Percentiles rank a stretch among this genome's conserved stretches.
phyloP scores from a whole-genome alignment of 257 asterid genomes.

The Salvia miltiorrhiza region DNA sequence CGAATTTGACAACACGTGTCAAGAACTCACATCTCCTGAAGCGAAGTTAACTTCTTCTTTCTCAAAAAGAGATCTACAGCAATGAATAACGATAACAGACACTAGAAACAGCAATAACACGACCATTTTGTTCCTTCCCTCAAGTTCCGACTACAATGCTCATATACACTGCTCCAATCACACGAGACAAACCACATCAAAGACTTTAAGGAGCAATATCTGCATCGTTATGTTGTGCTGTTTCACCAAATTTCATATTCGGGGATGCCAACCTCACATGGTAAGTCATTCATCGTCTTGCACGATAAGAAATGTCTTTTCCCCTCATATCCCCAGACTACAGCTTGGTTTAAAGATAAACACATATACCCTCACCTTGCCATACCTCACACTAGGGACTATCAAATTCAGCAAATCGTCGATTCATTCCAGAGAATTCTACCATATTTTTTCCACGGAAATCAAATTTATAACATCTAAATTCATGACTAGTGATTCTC shows the following conservation, averaged over 20 bases:
- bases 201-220: not conserved
- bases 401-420: not conserved
- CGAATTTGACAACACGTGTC: constrained; percentile 7
- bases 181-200: constrained; percentile 1
- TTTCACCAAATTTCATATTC: not conserved
- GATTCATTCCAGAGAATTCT: not conserved
- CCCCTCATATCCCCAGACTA: not conserved
- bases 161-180: not conserved
- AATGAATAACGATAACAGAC: not conserved
- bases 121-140: not conserved
- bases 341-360: not conserved
- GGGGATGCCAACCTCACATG: not conserved
- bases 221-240: not conserved
- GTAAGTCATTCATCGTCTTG: not conserved
- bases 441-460: not conserved
- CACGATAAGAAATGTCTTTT: not conserved
- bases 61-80: not conserved
- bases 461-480: not conserved
- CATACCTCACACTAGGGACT: not conserved
- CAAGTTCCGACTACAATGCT: not conserved
- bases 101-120: not conserved
- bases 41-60: not conserved
- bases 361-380: not conserved
- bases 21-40: constrained; percentile 2
- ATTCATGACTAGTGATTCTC: not conserved